Evolutionary conservation across 2,329 filamentous ascomycete genomes (phyloP).

Genomic region (Fusarium marasasianum): DNA sequence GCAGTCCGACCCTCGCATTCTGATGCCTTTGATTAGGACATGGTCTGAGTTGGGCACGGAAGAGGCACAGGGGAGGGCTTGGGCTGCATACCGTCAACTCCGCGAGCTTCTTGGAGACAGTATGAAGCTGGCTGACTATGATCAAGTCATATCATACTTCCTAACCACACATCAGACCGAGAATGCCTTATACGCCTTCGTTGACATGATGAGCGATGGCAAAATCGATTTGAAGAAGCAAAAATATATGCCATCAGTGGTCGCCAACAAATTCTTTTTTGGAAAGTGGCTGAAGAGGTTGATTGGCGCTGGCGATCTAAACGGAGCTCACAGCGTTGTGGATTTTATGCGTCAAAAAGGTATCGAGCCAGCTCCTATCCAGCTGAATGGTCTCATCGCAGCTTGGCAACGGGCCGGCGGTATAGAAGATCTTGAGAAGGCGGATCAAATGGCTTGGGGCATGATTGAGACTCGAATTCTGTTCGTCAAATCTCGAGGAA

Average conservation of each 20-base stretch:
- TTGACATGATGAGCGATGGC: slow-evolving; percentile 84
- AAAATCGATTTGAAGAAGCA: slow-evolving; percentile 58
- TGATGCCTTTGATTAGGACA: slow-evolving; percentile 75
- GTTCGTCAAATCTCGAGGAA: slow-evolving; percentile 63
- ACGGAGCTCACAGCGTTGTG: slow-evolving; percentile 77
- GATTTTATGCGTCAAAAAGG: slow-evolving; percentile 78
- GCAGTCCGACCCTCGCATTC: slow-evolving; percentile 61
- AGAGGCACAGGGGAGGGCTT: slow-evolving; percentile 66
- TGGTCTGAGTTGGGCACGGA: slow-evolving; percentile 64
- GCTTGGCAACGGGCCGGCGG: slow-evolving; percentile 76
- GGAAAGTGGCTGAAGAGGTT: slow-evolving; percentile 89
- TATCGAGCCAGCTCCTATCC: slow-evolving; percentile 74
- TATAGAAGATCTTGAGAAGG: slow-evolving; percentile 63
- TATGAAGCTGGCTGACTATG: slow-evolving; percentile 79
- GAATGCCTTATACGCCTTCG: slow-evolving; percentile 79
- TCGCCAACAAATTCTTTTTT: slow-evolving; percentile 82
- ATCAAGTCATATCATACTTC: slow-evolving; percentile 76
- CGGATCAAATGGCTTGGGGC: slow-evolving; percentile 75
- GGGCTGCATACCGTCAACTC: slow-evolving; percentile 72
- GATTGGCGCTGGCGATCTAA: slow-evolving; percentile 75
- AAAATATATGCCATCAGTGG: slow-evolving; percentile 56
- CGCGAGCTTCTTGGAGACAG: slow-evolving; percentile 66
- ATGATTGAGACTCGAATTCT: slow-evolving; percentile 78
- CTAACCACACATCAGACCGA: slow-evolving; percentile 71
- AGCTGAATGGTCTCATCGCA: slow-evolving; percentile 84